Base-by-base conservation (phyloP, 2,329 filamentous ascomycete species). In the Botrytis fabae region DNA sequence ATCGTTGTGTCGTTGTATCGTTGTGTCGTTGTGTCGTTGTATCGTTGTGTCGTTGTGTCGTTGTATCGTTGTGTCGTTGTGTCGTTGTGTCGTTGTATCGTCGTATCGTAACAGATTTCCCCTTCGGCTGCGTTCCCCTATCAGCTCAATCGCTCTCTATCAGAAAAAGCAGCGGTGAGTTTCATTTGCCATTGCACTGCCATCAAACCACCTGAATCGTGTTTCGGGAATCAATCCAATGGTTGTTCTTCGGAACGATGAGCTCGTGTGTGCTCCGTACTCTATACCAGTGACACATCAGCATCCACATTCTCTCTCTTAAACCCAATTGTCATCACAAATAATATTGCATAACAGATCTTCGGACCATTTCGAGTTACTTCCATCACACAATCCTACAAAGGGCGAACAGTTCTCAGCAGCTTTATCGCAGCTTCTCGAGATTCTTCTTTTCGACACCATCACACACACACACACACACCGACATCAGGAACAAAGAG, bases 261-360 rank as follows among this genome's bases (percentile, higher is more conserved):
- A 14, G 48, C 4, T 14, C 38, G 38, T 54, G 48, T 51, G 48
- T 51, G 12, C 35, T 40, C 35, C 22, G 22, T 61, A 61, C 38
- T 61, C 40, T 0, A 61, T 40, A 61, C 22, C 59, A 61, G 60
- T 69, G 66, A 69, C 66, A 69, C 66, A 69, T 69, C 66, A 69
- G 66, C 66, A 69, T 60, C 66, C 66, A 69, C 66, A 44, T 57
- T 42, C 40, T 69, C 64, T 68, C 42, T 51, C 22, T 38, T 68
- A 25, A 5, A 40, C n/a, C 40, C 35, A 40, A 40, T 62, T 62
- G 12, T n/a, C 60, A 62, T 62, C 60, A 62, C 60, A 62, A n/a
- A 62, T 62, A 62, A 4, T 38, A 62, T 40, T 62, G 40, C n/a
- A 57, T 57, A 57, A 57, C 51, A 62, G 16, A 9, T 62, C 38